Percentiles rank a stretch among this genome's conserved stretches.
Evolutionary conservation across 2,329 filamentous ascomycete genomes (phyloP).

Genomic region (Exophiala dermatitidis): DNA sequence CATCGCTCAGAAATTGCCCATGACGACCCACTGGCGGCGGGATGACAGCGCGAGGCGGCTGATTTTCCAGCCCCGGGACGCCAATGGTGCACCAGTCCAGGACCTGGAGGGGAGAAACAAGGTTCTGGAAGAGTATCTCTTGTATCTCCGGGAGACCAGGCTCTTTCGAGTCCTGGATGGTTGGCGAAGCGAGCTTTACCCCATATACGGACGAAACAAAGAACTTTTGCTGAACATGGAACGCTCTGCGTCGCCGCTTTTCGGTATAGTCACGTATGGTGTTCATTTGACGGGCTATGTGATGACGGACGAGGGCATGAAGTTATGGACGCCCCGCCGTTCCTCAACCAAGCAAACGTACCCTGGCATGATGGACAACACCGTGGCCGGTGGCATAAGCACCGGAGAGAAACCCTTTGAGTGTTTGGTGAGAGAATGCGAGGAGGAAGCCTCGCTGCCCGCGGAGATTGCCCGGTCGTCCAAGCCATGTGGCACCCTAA

Average conservation of each 20-base stretch:
- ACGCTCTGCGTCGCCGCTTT: conserved; percentile 63
- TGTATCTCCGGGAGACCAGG: conserved; percentile 61
- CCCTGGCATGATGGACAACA: conserved; percentile 88
- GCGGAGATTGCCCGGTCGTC: conserved; percentile 60
- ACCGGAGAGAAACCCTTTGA: conserved; percentile 74
- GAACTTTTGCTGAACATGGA: conserved; percentile 66
- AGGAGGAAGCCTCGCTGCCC: conserved; percentile 79
- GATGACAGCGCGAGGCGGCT: conserved; percentile 12
- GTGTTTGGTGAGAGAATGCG: conserved; percentile 74
- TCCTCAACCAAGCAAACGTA: conserved; percentile 77
- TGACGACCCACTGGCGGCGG: conserved; percentile 14
- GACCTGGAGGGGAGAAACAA: conserved; percentile 56
- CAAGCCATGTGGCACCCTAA: conserved; percentile 60
- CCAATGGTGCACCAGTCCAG: conserved; percentile 28
- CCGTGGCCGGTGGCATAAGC: conserved; percentile 78
- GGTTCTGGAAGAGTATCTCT: conserved; percentile 50
- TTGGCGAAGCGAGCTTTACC: conserved; percentile 76
- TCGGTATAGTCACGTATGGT: conserved; percentile 71
- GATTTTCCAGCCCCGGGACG: conserved; percentile 20
- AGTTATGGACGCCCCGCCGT: conserved; percentile 77
- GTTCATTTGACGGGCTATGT: conserved; percentile 75
- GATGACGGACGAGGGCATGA: conserved; percentile 51
- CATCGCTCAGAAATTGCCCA: conserved; percentile 17
- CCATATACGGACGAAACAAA: conserved; percentile 59
- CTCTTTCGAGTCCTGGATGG: conserved; percentile 67